Percentiles rank a stretch among this genome's conserved stretches.
These are phyloP conservation scores for Rubus parviflorus DNA, from an alignment of 306 rosid species.

Conservation along the genomic window DNA sequence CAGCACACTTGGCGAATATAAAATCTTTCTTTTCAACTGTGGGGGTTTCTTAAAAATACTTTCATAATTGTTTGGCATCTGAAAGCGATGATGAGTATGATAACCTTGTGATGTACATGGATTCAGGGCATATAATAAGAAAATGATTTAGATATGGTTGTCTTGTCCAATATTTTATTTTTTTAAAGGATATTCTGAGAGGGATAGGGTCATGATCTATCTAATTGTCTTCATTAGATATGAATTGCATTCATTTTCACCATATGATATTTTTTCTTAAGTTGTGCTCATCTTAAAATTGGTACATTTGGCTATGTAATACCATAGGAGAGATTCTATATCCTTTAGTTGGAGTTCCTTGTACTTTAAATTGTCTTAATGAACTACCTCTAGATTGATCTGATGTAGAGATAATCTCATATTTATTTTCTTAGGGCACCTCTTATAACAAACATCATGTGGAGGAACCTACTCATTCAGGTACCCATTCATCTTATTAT, in stretches of 20 bases:
- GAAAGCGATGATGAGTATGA: constrained; percentile 1
- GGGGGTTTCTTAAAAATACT: not conserved
- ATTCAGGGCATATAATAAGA: not conserved
- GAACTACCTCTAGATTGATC: not conserved
- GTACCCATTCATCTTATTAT: constrained; percentile 31
- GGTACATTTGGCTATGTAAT: not conserved
- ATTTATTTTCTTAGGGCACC: constrained; percentile 71
- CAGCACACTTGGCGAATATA: not conserved
- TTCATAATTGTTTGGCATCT: not conserved
- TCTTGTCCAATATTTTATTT: not conserved
- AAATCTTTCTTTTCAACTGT: not conserved
- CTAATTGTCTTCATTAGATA: not conserved
- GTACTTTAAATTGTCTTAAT: not conserved
- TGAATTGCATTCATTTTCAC: not conserved
- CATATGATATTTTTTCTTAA: not conserved
- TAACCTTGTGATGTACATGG: not conserved
- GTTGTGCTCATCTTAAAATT: not conserved
- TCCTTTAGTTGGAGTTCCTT: not conserved
- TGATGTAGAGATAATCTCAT: constrained; percentile 23
- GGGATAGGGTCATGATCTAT: not conserved
- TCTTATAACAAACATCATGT: constrained; percentile 95
- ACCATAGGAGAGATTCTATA: not conserved
- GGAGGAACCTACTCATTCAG: constrained; percentile 93
- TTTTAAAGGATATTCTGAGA: not conserved
- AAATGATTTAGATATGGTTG: not conserved